Base-by-base conservation (phyloP, 1,284 basidiomycete genomes). In the Coriolopsis trogii region DNA sequence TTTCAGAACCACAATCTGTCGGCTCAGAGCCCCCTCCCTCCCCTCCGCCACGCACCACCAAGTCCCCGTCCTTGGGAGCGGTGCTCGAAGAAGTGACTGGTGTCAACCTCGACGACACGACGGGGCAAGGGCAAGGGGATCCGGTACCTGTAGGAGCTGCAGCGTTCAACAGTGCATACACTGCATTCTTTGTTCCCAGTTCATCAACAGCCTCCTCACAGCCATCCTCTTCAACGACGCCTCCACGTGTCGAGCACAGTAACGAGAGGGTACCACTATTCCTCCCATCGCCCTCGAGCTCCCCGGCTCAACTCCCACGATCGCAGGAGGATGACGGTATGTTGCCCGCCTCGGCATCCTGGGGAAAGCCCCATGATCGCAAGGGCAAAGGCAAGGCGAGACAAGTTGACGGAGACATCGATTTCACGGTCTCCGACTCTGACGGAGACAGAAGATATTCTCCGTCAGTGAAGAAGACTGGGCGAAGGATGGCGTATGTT, bases 231-330 rank as follows among this genome's bases (percentile, higher is more conserved):
- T 21, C 43, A 10, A 24, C 30, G 18, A 39, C 15, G 15, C 23
- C 25, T 24, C 44, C 9, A 15, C 39, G 13, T 20, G 30, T 28
- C 24, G 26, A 3, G 18, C 38, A 18, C 2, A 25, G 5, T 18
- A 36, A 44, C 18, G 31, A 48, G 20, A 57, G 49, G 26, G 36
- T 49, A 12, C 62, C 62, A 9, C 50, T 64, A 12, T 64, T 64
- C 58, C 53, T 64, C 21, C 63, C 63, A 10, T 64, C 63, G 31
- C 61, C 55, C 0, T 49, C 60, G 13, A 59, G 50, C 37, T 57
- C 58, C 3, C 49, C 42, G 39, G 31, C 10, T 46, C 15, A 21
- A 33, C 26, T 8, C 21, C 39, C 0, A 18, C 30, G 20, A n/a
- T n/a, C n/a, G n/a, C n/a, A n/a, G n/a, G 36, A 47, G 9, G 48